Evolutionary conservation across 78 protist genomes (phyloP).

Genomic region (Mastigamoeba balamuthi): DNA sequence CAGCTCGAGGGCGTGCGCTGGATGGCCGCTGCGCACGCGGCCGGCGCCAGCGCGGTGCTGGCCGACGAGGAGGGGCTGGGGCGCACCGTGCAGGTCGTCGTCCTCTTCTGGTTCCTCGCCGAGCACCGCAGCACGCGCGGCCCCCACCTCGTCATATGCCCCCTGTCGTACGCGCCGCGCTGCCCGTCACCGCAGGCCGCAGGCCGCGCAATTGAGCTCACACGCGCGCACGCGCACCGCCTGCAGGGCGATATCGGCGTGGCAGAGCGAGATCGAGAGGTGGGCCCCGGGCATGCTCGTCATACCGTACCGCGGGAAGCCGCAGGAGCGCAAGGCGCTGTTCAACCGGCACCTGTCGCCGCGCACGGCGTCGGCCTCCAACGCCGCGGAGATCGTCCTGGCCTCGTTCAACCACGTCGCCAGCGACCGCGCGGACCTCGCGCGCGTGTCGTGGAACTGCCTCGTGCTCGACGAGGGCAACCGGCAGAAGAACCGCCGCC

Average conservation of each 20-base stretch:
- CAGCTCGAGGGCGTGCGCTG: conserved; percentile 91
- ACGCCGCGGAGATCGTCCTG: no score
- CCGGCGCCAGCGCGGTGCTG: conserved; percentile 81
- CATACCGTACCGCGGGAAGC: conserved; percentile 58
- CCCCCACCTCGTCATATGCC: conserved; percentile 90
- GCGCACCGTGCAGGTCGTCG: conserved; percentile 88
- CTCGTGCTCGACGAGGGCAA: conserved; percentile 76
- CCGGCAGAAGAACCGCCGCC: conserved; percentile 57
- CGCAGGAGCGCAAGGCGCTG: no score
- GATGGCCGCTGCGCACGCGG: conserved; percentile 59
- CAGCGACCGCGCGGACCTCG: conserved; percentile 10
- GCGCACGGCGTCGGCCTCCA: no score
- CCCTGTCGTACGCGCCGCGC: conserved; percentile 89
- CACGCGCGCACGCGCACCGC: no score
- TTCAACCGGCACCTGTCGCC: no score
- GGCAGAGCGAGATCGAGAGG: conserved; percentile 80
- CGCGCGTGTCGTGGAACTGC: conserved; percentile 35
- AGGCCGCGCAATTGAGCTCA: no score
- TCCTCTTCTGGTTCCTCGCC: conserved; percentile 53
- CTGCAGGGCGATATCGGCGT: conserved; percentile 82
- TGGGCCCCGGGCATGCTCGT: conserved; percentile 67
- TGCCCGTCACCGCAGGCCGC: no score
- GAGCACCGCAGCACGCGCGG: conserved; percentile 59
- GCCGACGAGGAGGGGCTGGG: conserved; percentile 87
- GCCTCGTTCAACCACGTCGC: no score